Base-by-base conservation (phyloP, 2,329 filamentous ascomycete species). In the Aspergillus sp. region DNA sequence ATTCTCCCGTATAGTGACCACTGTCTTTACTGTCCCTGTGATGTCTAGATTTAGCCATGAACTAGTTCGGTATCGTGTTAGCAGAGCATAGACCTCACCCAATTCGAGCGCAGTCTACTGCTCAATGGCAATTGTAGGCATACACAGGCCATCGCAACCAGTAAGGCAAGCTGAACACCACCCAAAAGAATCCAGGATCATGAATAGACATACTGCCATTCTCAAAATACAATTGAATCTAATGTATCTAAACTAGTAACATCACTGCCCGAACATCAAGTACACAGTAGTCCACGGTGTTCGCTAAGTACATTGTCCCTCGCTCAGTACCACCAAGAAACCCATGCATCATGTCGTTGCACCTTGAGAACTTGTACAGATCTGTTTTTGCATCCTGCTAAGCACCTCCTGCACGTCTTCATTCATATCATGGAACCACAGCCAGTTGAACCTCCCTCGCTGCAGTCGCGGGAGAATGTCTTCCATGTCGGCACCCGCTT, bases 371-470 rank as follows among this genome's bases (percentile, higher is more conserved):
- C 37, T 4, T 3, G 37, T 39, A n/a, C 17, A 2, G 37, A 17
- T 39, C 13, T 39, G 37, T 39, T 39, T 39, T 4, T 39, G 37
- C 37, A 19, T 39, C 17, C 37, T 3, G 37, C 37, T 39, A 39
- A 48, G 41, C 23, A 39, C 48, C 20, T 48, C 17, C 44, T 50
- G 3, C 39, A 43, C 49, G 39, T 51, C 49, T 12, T 41, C 35
- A 15, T 48, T 43, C 17, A 49, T 41, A 51, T 51, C 49, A 45
- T 51, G 49, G 37, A 51, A 51, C 49, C 49, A 51, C 17, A 51
- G 41, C 49, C 49, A 51, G 32, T 51, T 41, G 33, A 51, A 51
- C 25, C 42, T 35, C 7, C 49, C 49, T 12, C 45, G 37, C 43
- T 51, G 46, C 27, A 51, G 41, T 30, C 46, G 42, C 15, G 49